Evolutionary conservation across 371 early-diverging fungal species (phyloP).

Genomic region (Lichtheimia corymbifera): DNA sequence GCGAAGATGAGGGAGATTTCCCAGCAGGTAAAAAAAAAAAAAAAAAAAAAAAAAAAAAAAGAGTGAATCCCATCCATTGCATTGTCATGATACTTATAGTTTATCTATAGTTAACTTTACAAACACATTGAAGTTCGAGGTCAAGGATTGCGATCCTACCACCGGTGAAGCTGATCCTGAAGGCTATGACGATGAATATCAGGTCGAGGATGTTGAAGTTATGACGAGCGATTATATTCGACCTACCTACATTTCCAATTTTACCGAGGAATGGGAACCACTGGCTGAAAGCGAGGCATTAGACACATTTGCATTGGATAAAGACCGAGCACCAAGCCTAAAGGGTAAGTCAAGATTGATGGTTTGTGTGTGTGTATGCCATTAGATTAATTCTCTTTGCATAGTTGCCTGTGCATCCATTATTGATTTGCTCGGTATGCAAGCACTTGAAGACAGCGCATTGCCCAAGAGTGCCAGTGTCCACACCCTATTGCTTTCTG

Average conservation of each 20-base stretch:
- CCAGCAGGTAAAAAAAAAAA: slow-evolving; percentile 45
- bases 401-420: slow-evolving; percentile 69
- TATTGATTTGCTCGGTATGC: slow-evolving; percentile 84
- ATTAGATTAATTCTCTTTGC: not conserved
- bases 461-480: slow-evolving; percentile 76
- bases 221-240: slow-evolving; percentile 87
- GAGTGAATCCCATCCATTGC: not conserved
- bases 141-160: slow-evolving; percentile 94
- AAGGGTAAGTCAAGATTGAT: slow-evolving; percentile 41
- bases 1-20: slow-evolving; percentile 58
- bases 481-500: slow-evolving; percentile 85
- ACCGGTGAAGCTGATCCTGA: slow-evolving; percentile 88
- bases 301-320: slow-evolving; percentile 83
- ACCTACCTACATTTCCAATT: slow-evolving; percentile 80
- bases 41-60: slow-evolving; percentile 27
- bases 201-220: slow-evolving; percentile 88
- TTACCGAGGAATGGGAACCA: slow-evolving; percentile 75
- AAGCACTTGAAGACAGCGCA: slow-evolving; percentile 71
- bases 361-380: not conserved
- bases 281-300: slow-evolving; percentile 73
- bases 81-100: not conserved
- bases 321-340: slow-evolving; percentile 68
- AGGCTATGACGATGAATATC: slow-evolving; percentile 95
- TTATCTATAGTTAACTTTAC: slow-evolving; percentile 67
- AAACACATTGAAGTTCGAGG: slow-evolving; percentile 85